phyloP scores from a whole-genome alignment of 768 basidiomycete genomes.

The Lactifluus rugatus region DNA sequence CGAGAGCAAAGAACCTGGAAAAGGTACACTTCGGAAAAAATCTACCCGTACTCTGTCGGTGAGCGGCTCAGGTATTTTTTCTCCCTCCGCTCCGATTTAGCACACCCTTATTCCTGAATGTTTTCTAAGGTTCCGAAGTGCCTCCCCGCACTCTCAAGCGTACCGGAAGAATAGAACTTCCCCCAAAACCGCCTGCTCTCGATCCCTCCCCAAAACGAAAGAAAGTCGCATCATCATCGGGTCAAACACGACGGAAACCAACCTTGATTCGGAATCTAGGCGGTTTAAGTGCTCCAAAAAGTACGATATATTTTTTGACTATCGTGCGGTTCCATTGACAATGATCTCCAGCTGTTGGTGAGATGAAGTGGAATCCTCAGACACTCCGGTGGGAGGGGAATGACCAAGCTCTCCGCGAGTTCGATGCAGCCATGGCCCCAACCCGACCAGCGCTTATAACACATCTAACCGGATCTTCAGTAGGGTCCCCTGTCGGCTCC shows the following conservation, averaged over 20 bases:
- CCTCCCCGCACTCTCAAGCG: constrained; percentile 36
- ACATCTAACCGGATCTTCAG: constrained; percentile 80
- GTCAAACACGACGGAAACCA: constrained; percentile 58
- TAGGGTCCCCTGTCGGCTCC: constrained; percentile 68
- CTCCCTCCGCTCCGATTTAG: constrained; percentile 22
- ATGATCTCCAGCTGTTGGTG: constrained; percentile 64
- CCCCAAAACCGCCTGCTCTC: constrained; percentile 28
- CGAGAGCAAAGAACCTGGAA: constrained; percentile 35
- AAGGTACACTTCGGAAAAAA: constrained; percentile 51
- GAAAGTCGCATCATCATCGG: constrained; percentile 39
- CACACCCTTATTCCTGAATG: constrained; percentile 11
- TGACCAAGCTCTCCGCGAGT: constrained; percentile 82
- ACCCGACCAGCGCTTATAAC: constrained; percentile 93
- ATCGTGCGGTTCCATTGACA: constrained; percentile 13
- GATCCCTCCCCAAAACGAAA: constrained; percentile 37
- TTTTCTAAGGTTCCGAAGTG: constrained; percentile 9
- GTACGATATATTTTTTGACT: constrained; percentile 33
- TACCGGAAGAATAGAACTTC: constrained; percentile 46
- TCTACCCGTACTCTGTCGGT: constrained; percentile 38
- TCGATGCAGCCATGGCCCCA: constrained; percentile 73
- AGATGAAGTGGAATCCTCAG: constrained; percentile 95
- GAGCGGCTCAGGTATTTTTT: constrained; percentile 27
- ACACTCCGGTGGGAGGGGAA: constrained; percentile 96
- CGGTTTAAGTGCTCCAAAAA: constrained; percentile 57
- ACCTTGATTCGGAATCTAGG: constrained; percentile 83